phyloP scores from a whole-genome alignment of 768 basidiomycete genomes.

The Macrolepiota fuliginosa region DNA sequence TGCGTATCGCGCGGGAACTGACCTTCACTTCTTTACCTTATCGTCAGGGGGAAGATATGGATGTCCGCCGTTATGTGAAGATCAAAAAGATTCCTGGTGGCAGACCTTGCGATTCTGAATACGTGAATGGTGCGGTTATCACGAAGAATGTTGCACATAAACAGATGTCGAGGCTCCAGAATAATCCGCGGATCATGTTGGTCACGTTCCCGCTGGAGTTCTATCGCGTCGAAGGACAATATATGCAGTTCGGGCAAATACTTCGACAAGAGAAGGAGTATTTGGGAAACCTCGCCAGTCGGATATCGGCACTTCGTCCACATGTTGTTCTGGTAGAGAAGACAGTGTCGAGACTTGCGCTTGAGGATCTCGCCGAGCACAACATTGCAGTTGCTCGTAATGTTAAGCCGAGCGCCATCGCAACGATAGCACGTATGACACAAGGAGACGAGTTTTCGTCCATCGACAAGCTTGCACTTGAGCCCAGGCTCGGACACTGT shows the following conservation, averaged over 20 bases:
- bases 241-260: slow-evolving; percentile 89
- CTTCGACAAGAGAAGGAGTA: slow-evolving; percentile 93
- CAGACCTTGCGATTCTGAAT: slow-evolving; percentile 88
- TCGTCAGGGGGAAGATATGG: slow-evolving; percentile 89
- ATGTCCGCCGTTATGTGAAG: slow-evolving; percentile 92
- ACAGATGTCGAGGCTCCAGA: slow-evolving; percentile 79
- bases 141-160: slow-evolving; percentile 99
- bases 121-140: slow-evolving; percentile 94
- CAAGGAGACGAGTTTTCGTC: slow-evolving; percentile 94
- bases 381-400: slow-evolving; percentile 89
- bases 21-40: slow-evolving; percentile 71
- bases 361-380: slow-evolving; percentile 81
- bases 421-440: slow-evolving; percentile 89
- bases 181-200: slow-evolving; percentile 92
- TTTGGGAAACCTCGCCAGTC: slow-evolving; percentile 79
- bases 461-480: slow-evolving; percentile 89
- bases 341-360: slow-evolving; percentile 85
- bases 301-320: slow-evolving; percentile 89
- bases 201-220: slow-evolving; percentile 96
- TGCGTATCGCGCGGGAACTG: slow-evolving; percentile 83
- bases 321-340: slow-evolving; percentile 92
- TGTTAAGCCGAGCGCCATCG: slow-evolving; percentile 85
- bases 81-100: slow-evolving; percentile 99
- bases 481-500: slow-evolving; percentile 89
- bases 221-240: slow-evolving; percentile 87